phyloP scores from a whole-genome alignment of 1,139 yeast genomes.

The Wickerhamomyces sp. region DNA sequence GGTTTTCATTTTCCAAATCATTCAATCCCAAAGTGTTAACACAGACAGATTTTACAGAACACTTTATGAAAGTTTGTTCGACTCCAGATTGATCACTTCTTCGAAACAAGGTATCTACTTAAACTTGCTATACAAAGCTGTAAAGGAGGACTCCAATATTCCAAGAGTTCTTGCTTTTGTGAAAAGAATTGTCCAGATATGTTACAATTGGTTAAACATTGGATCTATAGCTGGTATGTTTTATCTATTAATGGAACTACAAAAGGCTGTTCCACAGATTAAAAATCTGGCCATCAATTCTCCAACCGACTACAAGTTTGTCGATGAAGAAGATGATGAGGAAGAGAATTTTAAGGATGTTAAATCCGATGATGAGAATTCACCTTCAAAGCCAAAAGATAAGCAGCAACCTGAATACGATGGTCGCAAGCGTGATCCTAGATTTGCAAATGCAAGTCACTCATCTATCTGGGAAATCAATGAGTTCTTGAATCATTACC shows the following conservation, averaged over 20 bases:
- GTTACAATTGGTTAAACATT: conserved; percentile 79
- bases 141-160: conserved; percentile 63
- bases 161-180: conserved; percentile 83
- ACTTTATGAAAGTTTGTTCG: conserved; percentile 83
- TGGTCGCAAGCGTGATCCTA: conserved; percentile 87
- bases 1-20: conserved; percentile 75
- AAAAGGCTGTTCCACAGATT: conserved; percentile 44
- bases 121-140: conserved; percentile 77
- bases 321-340: conserved; percentile 28
- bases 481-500: conserved; percentile 75
- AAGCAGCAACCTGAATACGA: conserved; percentile 48
- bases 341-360: conserved; percentile 23
- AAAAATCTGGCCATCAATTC: conserved; percentile 43
- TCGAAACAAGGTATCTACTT: conserved; percentile 88
- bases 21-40: conserved; percentile 48
- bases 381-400: conserved; percentile 3
- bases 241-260: conserved; percentile 67
- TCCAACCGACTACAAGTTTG: conserved; percentile 31
- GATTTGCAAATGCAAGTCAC: conserved; percentile 72
- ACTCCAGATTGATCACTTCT: conserved; percentile 74
- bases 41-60: conserved; percentile 83
- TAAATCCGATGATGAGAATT: conserved; percentile 17
- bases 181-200: conserved; percentile 82
- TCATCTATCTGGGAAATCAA: conserved; percentile 85
- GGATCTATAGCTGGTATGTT: conserved; percentile 93